Percentiles rank a stretch among this genome's conserved stretches.
These are phyloP conservation scores for Populus trichocarpa DNA, from an alignment of 441 rosid species.

Conservation along the genomic window DNA sequence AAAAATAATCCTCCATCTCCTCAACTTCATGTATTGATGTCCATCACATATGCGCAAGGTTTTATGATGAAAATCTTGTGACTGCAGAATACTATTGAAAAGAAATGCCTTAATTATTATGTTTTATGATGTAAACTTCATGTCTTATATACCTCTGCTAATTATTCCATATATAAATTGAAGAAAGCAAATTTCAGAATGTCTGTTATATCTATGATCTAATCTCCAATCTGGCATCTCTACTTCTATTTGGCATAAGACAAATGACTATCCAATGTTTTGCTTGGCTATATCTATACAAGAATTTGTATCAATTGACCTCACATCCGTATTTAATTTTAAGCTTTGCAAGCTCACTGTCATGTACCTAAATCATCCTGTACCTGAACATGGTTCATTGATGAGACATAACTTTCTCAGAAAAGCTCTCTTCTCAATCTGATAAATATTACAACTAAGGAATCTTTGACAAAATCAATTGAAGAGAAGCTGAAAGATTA, in stretches of 20 bases:
- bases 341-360: background rate
- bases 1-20: background rate
- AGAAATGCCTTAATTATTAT: background rate
- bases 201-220: background rate
- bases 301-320: background rate
- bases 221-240: background rate
- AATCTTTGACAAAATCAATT: conserved; percentile 20
- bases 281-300: background rate
- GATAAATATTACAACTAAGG: background rate
- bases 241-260: background rate
- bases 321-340: background rate
- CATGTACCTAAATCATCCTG: background rate
- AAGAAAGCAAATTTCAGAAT: background rate
- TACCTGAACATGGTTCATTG: background rate
- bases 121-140: background rate
- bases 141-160: background rate
- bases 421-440: background rate
- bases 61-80: background rate
- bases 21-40: background rate
- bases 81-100: background rate
- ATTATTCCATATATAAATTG: background rate
- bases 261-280: background rate
- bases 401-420: background rate
- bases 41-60: background rate
- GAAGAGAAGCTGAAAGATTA: conserved; percentile 22